Evolutionary conservation across 2,329 filamentous ascomycete genomes (phyloP).

Genomic region (Tricladium varicosporioides): DNA sequence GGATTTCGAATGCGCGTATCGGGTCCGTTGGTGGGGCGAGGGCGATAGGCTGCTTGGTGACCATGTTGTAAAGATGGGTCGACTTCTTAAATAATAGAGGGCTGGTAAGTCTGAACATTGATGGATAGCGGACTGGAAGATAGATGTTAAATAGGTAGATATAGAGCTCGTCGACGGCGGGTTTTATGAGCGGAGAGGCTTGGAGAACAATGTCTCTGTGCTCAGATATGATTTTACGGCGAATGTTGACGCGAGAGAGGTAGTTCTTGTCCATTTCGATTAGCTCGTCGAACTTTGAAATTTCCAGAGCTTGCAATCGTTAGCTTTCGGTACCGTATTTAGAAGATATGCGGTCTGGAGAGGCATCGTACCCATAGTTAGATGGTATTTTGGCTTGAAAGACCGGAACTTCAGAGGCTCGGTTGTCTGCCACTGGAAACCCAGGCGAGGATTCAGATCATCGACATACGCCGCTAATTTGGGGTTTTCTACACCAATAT

Average conservation of each 20-base stretch:
- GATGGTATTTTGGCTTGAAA: slow-evolving; percentile 60
- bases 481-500: no score
- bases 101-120: slow-evolving; percentile 42
- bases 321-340: no score
- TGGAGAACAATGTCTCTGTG: slow-evolving; percentile 1
- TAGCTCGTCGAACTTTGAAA: slow-evolving; percentile 49
- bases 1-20: slow-evolving; percentile 41
- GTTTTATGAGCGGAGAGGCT: slow-evolving; percentile 19
- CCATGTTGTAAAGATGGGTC: slow-evolving; percentile 43
- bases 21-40: slow-evolving; percentile 33
- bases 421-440: slow-evolving; percentile 50
- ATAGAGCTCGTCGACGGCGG: slow-evolving; percentile 54
- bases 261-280: slow-evolving; percentile 55
- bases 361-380: slow-evolving; percentile 58
- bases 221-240: slow-evolving; percentile 6
- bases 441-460: slow-evolving; percentile 38
- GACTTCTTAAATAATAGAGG: background rate
- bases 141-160: slow-evolving; percentile 50
- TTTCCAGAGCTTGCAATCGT: slow-evolving; percentile 47
- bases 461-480: no score
- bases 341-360: background rate
- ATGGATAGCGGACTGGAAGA: slow-evolving; percentile 53
- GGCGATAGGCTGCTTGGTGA: slow-evolving; percentile 42
- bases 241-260: slow-evolving; percentile 1
- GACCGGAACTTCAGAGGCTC: slow-evolving; percentile 53